Evolutionary conservation across 768 basidiomycete genomes (phyloP), one percentile per base, ranked within the genome.

Genomic region (Mrakia hoshinonis): DNA sequence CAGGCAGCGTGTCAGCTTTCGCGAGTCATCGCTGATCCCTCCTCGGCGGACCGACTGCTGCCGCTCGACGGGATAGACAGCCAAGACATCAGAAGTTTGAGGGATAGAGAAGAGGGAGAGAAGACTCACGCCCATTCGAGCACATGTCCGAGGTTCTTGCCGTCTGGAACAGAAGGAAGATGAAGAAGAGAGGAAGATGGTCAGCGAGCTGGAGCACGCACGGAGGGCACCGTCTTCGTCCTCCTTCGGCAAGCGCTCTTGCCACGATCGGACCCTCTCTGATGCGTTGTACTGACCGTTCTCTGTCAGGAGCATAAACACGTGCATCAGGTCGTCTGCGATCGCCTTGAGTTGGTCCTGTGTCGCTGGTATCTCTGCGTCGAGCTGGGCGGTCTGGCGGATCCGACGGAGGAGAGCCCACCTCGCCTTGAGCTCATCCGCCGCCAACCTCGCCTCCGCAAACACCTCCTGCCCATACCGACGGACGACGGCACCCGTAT

Each of bases 211-310:
- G 34, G 20, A n/a, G n/a, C n/a, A n/a, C n/a, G n/a, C n/a, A n/a
- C n/a, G n/a, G n/a, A n/a, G n/a, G n/a, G n/a, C n/a, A n/a, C n/a
- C n/a, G n/a, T n/a, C n/a, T n/a, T n/a, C n/a, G n/a, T n/a, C n/a
- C n/a, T n/a, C n/a, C n/a, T n/a, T n/a, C n/a, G n/a, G n/a, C n/a
- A n/a, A n/a, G n/a, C n/a, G n/a, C n/a, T n/a, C n/a, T n/a, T n/a
- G n/a, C n/a, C n/a, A n/a, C n/a, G n/a, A n/a, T n/a, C n/a, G n/a
- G n/a, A n/a, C n/a, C n/a, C n/a, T n/a, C n/a, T n/a, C n/a, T n/a
- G n/a, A n/a, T n/a, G n/a, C n/a, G n/a, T n/a, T n/a, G n/a, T n/a
- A 52, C 70, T 52, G 22, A 72, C 70, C 70, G 46, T 72, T 72
- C 65, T 72, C 70, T 0, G 65, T 72, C 10, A 72, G 54, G 12